These are phyloP conservation scores for Phialocephala sp. DNA, from an alignment of 2,329 filamentous ascomycete species.

Conservation along the genomic window DNA sequence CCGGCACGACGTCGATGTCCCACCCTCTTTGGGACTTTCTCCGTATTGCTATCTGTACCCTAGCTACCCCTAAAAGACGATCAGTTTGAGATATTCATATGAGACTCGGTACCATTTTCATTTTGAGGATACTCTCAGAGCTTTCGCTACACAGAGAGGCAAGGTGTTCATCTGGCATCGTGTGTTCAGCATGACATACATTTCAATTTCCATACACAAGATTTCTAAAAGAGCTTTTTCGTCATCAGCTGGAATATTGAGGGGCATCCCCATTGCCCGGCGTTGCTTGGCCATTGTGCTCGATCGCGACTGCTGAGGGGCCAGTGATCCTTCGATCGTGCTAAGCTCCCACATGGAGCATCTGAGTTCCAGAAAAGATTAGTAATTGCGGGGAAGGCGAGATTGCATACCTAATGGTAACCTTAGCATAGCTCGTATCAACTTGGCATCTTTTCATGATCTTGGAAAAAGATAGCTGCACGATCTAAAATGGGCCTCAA, in stretches of 20 bases:
- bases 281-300: background rate
- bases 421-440: background rate
- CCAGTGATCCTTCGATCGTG: background rate
- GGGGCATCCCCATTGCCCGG: background rate
- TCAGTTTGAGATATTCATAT: background rate
- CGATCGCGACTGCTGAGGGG: background rate
- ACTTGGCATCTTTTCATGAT: background rate
- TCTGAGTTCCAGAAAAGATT: background rate
- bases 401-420: background rate
- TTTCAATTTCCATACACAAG: background rate
- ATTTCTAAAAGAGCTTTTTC: background rate
- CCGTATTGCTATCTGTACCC: background rate
- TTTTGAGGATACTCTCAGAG: background rate
- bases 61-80: background rate
- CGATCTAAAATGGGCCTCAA: no score
- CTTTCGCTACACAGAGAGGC: background rate
- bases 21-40: background rate
- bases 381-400: background rate
- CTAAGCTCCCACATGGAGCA: background rate
- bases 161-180: no score
- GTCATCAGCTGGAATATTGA: background rate
- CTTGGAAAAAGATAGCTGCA: background rate
- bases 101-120: background rate
- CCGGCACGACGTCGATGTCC: background rate
- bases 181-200: no score